These are phyloP conservation scores for Trypanosoma lewisi DNA, from an alignment of 208 protist genomes.

Conservation along the genomic window DNA sequence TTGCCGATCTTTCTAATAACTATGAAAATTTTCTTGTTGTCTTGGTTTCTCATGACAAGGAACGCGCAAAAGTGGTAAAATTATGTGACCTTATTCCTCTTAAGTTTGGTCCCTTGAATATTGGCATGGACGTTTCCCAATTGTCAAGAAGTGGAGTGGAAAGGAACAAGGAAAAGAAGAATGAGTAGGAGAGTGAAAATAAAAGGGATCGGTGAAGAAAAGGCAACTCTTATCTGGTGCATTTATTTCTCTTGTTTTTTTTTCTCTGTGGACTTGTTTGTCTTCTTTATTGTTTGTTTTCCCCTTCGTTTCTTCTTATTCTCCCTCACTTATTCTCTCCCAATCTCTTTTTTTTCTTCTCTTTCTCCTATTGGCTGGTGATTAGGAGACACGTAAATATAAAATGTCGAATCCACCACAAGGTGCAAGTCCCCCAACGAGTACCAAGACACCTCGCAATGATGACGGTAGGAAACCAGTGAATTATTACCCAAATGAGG, in stretches of 20 bases:
- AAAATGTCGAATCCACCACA: too few relatives aligned
- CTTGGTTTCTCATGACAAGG: slow-evolving; percentile 47
- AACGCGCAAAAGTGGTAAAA: slow-evolving; percentile 48
- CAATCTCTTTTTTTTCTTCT: slow-evolving; percentile 7
- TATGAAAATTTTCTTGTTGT: slow-evolving; percentile 68
- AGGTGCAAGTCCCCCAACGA: too few relatives aligned
- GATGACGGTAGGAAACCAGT: not conserved
- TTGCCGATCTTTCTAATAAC: slow-evolving; percentile 73
- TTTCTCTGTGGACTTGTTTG: not conserved
- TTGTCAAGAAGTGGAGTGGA: slow-evolving; percentile 17
- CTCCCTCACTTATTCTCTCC: too few relatives aligned
- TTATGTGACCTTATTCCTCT: slow-evolving; percentile 61
- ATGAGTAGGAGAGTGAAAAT: slow-evolving; percentile 21
- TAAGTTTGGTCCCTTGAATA: slow-evolving; percentile 74
- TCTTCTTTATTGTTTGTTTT: not conserved
- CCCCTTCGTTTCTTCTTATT: slow-evolving; percentile 4
- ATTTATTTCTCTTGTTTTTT: not conserved
- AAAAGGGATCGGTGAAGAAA: slow-evolving; percentile 9
- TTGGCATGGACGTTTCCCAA: slow-evolving; percentile 60
- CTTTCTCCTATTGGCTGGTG: not conserved
- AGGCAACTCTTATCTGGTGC: not conserved
- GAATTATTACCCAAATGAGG: not conserved
- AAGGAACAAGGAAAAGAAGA: not conserved
- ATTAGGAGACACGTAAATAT: too few relatives aligned
- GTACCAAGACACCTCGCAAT: too few relatives aligned